Evolutionary conservation across 2,329 filamentous ascomycete species (phyloP), one percentile per base, ranked within the genome.

Genomic region (Alternaria brassicicola): DNA sequence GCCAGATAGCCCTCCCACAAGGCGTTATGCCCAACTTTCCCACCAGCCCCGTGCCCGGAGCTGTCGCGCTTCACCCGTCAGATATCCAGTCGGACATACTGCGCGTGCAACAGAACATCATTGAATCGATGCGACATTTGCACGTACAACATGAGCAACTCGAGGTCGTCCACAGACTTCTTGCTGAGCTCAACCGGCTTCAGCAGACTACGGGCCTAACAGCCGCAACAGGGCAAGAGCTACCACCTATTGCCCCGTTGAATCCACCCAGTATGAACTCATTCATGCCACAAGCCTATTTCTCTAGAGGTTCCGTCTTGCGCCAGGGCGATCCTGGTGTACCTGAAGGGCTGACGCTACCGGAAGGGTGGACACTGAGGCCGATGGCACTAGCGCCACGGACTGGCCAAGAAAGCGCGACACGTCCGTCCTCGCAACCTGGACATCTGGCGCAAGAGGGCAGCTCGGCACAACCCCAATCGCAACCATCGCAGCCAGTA

Each of bases 1-100:
- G 50, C 33, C 58, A 59, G n/a, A 39, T 59, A 56, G 47, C 35
- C 39, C 57, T 58, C 25, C 52, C 60, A 6, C 63, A 61, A 46
- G 35, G 63, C 23, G 35, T 58, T 10, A 31, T 25, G 8, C 23
- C 52, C n/a, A 62, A 50, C 31, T 26, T 65, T 13, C 59, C 61
- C 7, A 49, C 42, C 3, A 57, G 63, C 25, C 63, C 66, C 17
- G 49, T 70, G 19, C 61, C 67, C 21, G 67, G 63, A 7, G 65
- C 68, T 31, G 47, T 67, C 30, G 63, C 66, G 33, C 68, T 71
- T 25, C 70, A 76, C 36, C 73, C 73, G 13, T 63, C 66, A 19
- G 74, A 76, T 46, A 69, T 77, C 21, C 75, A 76, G 42, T 67
- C 69, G 4, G 74, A 77, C 45, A 76, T 77, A 19, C 41, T 77